A percentile compares a stretch with the other conserved stretches of the same genome.
These are phyloP conservation scores for Phytopythium delawarense DNA, from an alignment of 352 stramenopile species.

Conservation along the genomic window DNA sequence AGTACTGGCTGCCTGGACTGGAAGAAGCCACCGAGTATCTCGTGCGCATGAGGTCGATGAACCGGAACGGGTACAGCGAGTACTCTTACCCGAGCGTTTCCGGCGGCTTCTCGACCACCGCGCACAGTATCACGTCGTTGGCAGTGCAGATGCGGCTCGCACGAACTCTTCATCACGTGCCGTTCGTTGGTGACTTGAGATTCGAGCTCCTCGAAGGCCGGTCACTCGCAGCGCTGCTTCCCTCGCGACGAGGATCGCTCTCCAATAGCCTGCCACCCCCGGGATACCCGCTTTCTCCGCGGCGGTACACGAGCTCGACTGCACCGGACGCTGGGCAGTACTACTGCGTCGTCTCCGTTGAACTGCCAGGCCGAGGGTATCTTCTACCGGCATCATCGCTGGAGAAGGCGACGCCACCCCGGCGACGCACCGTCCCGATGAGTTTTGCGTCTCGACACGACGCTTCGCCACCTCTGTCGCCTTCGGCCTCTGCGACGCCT, in stretches of 20 bases:
- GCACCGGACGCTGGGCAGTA: neutral
- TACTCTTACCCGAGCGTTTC: conserved; percentile 44
- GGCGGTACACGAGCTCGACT: neutral
- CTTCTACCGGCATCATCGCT: neutral
- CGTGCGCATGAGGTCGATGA: conserved; percentile 48
- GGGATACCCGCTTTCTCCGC: neutral
- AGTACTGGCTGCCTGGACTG: conserved; percentile 55
- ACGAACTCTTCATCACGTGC: conserved; percentile 15
- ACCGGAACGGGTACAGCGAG: conserved; percentile 59
- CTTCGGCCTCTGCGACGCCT: neutral
- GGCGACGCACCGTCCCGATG: conserved; percentile 4
- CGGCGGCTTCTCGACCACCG: conserved; percentile 44
- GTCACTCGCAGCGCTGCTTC: conserved; percentile 7
- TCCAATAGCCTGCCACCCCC: neutral
- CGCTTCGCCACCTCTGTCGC: neutral
- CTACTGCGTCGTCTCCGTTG: conserved; percentile 6
- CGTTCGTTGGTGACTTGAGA: conserved; percentile 59
- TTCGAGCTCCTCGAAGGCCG: conserved; percentile 58
- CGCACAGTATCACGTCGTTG: conserved; percentile 11
- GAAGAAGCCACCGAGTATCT: conserved; percentile 58
- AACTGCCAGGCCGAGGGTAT: neutral
- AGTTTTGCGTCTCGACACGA: neutral
- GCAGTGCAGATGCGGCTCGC: conserved; percentile 19
- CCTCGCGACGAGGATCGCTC: neutral
- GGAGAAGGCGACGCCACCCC: neutral